phyloP scores from a whole-genome alignment of 495 filamentous ascomycete genomes.

The Aspergillus ostianus region DNA sequence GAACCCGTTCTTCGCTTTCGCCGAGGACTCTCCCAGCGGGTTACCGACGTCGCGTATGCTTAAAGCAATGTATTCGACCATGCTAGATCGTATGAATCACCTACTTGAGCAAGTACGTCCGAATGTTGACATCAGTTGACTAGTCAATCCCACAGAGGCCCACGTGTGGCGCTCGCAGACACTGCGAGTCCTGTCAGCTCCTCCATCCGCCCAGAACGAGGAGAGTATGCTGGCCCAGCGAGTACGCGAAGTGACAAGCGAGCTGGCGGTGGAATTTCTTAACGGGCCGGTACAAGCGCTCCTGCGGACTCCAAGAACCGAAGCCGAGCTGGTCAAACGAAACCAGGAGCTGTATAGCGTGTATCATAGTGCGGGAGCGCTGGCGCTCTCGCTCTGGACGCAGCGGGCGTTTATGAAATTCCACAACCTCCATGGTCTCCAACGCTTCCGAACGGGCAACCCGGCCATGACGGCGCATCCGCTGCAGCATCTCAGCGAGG shows the following conservation, averaged over 20 bases:
- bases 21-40: background rate
- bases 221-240: background rate
- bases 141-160: conserved; percentile 2
- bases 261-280: conserved; percentile 1
- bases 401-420: conserved; percentile 12
- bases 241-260: background rate
- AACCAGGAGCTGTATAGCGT: conserved; percentile 9
- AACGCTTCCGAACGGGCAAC: background rate
- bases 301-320: background rate
- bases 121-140: background rate
- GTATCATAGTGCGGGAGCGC: conserved; percentile 7
- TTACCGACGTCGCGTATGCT: background rate
- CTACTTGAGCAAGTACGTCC: too few relatives aligned
- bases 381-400: conserved; percentile 17
- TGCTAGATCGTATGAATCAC: background rate
- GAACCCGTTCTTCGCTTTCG: conserved; percentile 14
- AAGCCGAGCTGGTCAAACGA: background rate
- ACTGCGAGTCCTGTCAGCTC: background rate
- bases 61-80: conserved; percentile 3
- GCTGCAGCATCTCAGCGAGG: conserved; percentile 13
- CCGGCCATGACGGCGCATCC: conserved; percentile 11
- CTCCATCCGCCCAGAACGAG: background rate
- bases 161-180: conserved; percentile 18
- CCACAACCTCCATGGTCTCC: background rate
- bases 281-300: background rate